phyloP scores from a whole-genome alignment of 2,329 filamentous ascomycete genomes.

The Colletotrichum graminicola region DNA sequence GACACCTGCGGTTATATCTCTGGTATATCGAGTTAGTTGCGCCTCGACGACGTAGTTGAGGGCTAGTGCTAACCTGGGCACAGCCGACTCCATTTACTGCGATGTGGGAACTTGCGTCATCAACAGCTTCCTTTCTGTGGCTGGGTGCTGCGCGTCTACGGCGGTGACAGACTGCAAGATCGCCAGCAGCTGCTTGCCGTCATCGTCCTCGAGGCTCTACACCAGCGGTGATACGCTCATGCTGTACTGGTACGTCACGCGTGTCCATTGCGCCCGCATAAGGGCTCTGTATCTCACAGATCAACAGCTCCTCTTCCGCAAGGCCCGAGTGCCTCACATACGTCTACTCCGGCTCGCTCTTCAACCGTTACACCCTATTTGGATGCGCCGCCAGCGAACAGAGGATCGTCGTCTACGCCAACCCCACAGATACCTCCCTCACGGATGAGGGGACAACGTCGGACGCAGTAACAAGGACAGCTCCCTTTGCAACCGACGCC shows the following conservation, averaged over 20 bases:
- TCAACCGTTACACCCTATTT: slow-evolving; percentile 48
- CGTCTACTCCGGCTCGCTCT: slow-evolving; percentile 43
- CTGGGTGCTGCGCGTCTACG: slow-evolving; percentile 51
- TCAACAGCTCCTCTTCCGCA: slow-evolving; percentile 42
- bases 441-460: slow-evolving; percentile 15
- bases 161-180: slow-evolving; percentile 43
- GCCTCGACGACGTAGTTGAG: neutral
- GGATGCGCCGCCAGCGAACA: slow-evolving; percentile 47
- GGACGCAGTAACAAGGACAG: slow-evolving; percentile 1
- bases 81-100: slow-evolving; percentile 48
- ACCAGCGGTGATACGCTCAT: slow-evolving; percentile 47
- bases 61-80: slow-evolving; percentile 26
- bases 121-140: slow-evolving; percentile 46
- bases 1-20: slow-evolving; percentile 51
- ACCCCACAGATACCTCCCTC: slow-evolving; percentile 30
- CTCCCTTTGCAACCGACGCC: neutral
- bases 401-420: slow-evolving; percentile 45
- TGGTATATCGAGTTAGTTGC: slow-evolving; percentile 45
- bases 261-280: neutral
- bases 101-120: slow-evolving; percentile 46
- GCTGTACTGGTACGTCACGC: slow-evolving; percentile 48
- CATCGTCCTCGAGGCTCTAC: slow-evolving; percentile 43
- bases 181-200: slow-evolving; percentile 48
- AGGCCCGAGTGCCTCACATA: slow-evolving; percentile 50
- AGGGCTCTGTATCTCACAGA: neutral